Evolutionary conservation across 345 rosid species (phyloP).

Genomic region (Bretschneidera sinensis): DNA sequence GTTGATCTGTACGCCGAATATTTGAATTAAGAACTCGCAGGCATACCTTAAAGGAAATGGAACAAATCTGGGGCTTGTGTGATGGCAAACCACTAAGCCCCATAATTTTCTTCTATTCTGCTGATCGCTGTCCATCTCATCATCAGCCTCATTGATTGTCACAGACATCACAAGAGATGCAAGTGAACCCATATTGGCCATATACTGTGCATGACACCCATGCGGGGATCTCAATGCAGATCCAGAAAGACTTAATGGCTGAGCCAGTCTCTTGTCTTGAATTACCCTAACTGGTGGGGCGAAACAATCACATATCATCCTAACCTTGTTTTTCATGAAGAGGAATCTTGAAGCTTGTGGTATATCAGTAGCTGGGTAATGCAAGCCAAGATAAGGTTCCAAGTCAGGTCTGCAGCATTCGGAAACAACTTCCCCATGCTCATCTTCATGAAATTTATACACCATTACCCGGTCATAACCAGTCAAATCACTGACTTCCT

Average conservation of each 20-base stretch:
- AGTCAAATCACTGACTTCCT: slow-evolving; percentile 70
- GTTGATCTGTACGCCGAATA: slow-evolving; percentile 67
- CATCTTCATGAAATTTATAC: slow-evolving; percentile 83
- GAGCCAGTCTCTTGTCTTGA: slow-evolving; percentile 56
- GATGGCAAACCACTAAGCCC: slow-evolving; percentile 96
- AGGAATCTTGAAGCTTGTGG: slow-evolving; percentile 87
- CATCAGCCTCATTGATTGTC: slow-evolving; percentile 56
- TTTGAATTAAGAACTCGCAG: slow-evolving; percentile 80
- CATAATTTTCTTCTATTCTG: slow-evolving; percentile 56
- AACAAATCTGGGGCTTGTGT: slow-evolving; percentile 63
- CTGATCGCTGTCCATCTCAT: slow-evolving; percentile 33
- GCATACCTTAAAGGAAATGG: slow-evolving; percentile 82
- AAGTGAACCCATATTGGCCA: slow-evolving; percentile 80
- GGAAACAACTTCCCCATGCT: slow-evolving; percentile 88
- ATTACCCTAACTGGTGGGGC: slow-evolving; percentile 57
- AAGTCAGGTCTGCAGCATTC: slow-evolving; percentile 44
- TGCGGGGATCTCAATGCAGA: slow-evolving; percentile 84
- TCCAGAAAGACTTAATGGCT: slow-evolving; percentile 72
- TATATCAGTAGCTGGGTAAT: slow-evolving; percentile 85
- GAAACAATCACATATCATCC: slow-evolving; percentile 80
- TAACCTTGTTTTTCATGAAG: slow-evolving; percentile 75
- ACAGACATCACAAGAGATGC: slow-evolving; percentile 89
- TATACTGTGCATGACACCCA: slow-evolving; percentile 77
- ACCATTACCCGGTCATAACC: slow-evolving; percentile 90
- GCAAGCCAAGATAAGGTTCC: slow-evolving; percentile 77